Percentiles rank a stretch among this genome's conserved stretches.
Conservation (phyloP, 441 rosid genomes). For the Gossypium laxum region DNA sequence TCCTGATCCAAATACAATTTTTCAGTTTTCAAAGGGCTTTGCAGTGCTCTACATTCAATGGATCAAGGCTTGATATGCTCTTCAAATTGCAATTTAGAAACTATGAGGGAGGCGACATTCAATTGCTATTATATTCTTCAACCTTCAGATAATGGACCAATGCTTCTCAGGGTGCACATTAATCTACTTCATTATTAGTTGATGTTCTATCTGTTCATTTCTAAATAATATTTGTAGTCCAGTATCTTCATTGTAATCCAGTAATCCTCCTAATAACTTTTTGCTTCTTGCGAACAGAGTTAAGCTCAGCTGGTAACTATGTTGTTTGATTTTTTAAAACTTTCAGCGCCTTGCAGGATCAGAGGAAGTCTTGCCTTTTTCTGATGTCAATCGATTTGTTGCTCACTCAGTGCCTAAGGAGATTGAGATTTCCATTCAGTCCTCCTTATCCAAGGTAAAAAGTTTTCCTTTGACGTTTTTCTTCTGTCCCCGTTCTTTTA, state of each 20-base stretch:
- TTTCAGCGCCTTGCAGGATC: slow-evolving; percentile 71
- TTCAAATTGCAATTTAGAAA: slow-evolving; percentile 54
- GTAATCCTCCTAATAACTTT: neutral
- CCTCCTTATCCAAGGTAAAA: slow-evolving; percentile 45
- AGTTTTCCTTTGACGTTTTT: slow-evolving; percentile 1
- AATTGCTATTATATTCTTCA: slow-evolving; percentile 72
- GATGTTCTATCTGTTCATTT: neutral
- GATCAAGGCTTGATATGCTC: slow-evolving; percentile 75
- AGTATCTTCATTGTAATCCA: neutral
- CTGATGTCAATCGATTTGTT: slow-evolving; percentile 31
- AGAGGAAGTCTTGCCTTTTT: slow-evolving; percentile 59
- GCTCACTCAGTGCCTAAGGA: slow-evolving; percentile 43
- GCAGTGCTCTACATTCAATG: slow-evolving; percentile 53
- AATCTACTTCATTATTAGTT: slow-evolving; percentile 10
- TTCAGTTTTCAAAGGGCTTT: slow-evolving; percentile 74
- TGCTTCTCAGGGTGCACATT: slow-evolving; percentile 73
- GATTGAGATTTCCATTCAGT: slow-evolving; percentile 46
- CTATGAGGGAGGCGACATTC: slow-evolving; percentile 45
- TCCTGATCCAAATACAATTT: slow-evolving; percentile 3
- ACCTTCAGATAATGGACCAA: slow-evolving; percentile 73
- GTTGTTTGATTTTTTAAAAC: slow-evolving; percentile 22
- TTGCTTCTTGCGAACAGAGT: neutral
- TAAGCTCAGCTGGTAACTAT: slow-evolving; percentile 1
- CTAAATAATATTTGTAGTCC: neutral
- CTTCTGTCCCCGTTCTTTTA: neutral